phyloP scores from a whole-genome alignment of 495 filamentous ascomycete species.

The Penicillium simplicissimum region DNA sequence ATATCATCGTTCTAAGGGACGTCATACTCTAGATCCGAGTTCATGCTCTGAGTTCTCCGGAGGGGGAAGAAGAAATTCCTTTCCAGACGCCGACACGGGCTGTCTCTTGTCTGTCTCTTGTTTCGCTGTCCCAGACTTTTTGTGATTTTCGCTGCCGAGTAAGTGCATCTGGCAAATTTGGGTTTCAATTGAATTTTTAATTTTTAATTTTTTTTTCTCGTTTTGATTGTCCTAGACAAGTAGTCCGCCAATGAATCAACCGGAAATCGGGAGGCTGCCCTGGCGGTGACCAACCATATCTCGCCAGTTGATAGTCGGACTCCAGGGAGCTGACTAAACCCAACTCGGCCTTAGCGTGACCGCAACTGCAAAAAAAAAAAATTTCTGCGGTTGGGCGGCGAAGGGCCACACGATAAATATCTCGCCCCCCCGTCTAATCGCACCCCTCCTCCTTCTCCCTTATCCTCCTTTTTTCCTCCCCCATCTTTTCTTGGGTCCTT shows the following conservation, averaged over 20 bases:
- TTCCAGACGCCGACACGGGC: too few species aligned
- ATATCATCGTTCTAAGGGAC: background rate
- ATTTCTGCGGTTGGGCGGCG: conserved; percentile 32
- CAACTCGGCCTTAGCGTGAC: conserved; percentile 18
- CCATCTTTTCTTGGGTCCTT: conserved; percentile 35
- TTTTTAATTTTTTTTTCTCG: conserved; percentile 1
- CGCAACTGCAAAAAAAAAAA: conserved; percentile 32
- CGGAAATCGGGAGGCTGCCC: conserved; percentile 18
- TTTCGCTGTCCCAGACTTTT: conserved; percentile 1
- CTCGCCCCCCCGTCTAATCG: conserved; percentile 36
- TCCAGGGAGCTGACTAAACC: conserved; percentile 1
- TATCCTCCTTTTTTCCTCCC: conserved; percentile 23
- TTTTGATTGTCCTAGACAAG: background rate
- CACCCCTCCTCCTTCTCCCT: conserved; percentile 29
- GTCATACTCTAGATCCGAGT: background rate
- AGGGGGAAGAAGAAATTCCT: too few species aligned
- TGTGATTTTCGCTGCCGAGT: background rate
- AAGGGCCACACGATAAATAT: conserved; percentile 52
- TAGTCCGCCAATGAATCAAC: conserved; percentile 15
- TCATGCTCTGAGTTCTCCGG: background rate
- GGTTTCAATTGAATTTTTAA: background rate
- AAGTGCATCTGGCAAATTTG: too few species aligned
- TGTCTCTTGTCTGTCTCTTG: background rate
- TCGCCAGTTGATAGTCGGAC: background rate
- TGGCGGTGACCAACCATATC: conserved; percentile 16